Base-by-base conservation (phyloP, 2,329 filamentous ascomycete species). In the Leptodontidium sp. region DNA sequence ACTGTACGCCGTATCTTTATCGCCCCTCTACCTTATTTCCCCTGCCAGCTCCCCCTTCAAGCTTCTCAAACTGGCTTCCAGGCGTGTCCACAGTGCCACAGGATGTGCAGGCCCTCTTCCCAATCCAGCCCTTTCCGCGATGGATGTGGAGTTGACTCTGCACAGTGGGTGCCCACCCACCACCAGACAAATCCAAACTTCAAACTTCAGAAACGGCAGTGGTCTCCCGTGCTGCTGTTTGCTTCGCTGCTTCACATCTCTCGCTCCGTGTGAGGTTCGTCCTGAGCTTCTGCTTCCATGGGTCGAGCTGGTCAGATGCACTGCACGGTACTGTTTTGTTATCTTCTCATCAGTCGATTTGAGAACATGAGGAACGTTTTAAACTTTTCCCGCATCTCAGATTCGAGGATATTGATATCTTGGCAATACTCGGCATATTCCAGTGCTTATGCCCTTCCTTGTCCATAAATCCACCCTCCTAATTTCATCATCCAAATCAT, bases 21-120 rank as follows among this genome's bases (percentile, higher is more conserved):
- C 59, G 17, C 59, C 45, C 43, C 59, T 43, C 59, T 21, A 62
- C 43, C 59, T 62, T 62, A 49, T 50, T 49, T 49, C 24, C 40
- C 43, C 24, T 62, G 14, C 17, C 29, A n/a, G 7, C 17, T 29
- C 55, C 7, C 38, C 24, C 15, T 32, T 38, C 32, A 38, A 17
- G 17, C 55, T 40, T 40, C 55, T 59, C 32, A 59, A 40, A 59
- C 32, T 15, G n/a, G 29, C 40, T 32, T 47, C 40, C 40, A 11
- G 7, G 6, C 7, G 15, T 38, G 53, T 32, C 53, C 32, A 57
- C 53, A 57, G 53, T 57, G 53, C 29, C 53, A 58, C 55, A 40
- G 17, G 17, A 24, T 35, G 26, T 29, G 43, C 21, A 17, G 43
- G 43, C 7, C 21, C 9, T 32, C 29, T 57, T 35, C 40, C 58